Percentiles rank a stretch among this genome's conserved stretches.
Conservation (phyloP, 129 eudicot genomes). For the Mikania micrantha region DNA sequence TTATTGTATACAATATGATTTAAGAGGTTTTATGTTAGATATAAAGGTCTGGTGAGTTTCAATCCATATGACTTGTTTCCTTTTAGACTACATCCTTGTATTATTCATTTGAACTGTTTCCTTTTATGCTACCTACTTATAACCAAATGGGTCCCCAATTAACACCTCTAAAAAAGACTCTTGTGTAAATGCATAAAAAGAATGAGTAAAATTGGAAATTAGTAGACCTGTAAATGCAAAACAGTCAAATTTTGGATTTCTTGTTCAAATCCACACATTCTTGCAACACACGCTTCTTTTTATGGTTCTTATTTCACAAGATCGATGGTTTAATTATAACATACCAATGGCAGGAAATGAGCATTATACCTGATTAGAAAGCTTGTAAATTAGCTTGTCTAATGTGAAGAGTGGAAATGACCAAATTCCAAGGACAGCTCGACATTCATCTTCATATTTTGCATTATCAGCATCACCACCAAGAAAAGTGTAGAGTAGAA, state of each 20-base stretch:
- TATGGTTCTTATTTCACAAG: not conserved
- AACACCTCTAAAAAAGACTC: not conserved
- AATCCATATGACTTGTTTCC: not conserved
- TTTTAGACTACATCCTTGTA: not conserved
- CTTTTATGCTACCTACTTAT: not conserved
- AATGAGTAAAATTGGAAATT: not conserved
- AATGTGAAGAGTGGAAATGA: conserved; percentile 83
- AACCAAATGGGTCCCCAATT: not conserved
- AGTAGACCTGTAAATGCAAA: conserved; percentile 2
- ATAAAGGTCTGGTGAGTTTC: not conserved
- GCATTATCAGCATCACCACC: conserved; percentile 74
- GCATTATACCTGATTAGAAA: conserved; percentile 71
- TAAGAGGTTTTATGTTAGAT: not conserved
- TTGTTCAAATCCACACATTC: not conserved
- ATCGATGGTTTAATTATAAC: not conserved
- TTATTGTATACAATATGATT: not conserved
- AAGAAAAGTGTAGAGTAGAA: conserved; percentile 59
- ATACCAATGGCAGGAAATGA: not conserved
- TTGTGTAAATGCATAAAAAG: not conserved
- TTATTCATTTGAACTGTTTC: not conserved
- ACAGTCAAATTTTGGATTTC: not conserved
- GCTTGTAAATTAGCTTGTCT: conserved; percentile 82
- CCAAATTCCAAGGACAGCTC: conserved; percentile 77
- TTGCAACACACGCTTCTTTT: not conserved
- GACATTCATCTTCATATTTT: conserved; percentile 95